These are phyloP conservation scores for Penicillium lividum DNA, from an alignment of 495 filamentous ascomycete genomes.

Conservation along the genomic window DNA sequence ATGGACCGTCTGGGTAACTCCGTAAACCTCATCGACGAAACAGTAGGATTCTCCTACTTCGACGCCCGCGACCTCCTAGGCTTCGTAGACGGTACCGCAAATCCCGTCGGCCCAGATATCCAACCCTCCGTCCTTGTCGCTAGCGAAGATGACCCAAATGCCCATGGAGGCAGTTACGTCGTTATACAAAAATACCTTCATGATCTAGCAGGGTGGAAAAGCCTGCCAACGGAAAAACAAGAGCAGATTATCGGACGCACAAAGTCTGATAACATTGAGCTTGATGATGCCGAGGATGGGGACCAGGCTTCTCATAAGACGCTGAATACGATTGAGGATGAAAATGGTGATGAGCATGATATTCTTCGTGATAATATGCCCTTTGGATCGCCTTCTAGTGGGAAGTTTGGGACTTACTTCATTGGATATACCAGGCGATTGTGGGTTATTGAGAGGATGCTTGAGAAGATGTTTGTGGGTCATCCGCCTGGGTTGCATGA, in stretches of 20 bases:
- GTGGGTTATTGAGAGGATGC: constrained; percentile 61
- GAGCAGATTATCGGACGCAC: constrained; percentile 58
- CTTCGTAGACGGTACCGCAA: constrained; percentile 61
- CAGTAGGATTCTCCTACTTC: constrained; percentile 61
- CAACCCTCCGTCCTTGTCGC: constrained; percentile 44
- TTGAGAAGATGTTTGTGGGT: constrained; percentile 59
- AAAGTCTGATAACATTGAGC: constrained; percentile 56
- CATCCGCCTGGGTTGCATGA: constrained; percentile 57
- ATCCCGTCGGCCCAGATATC: constrained; percentile 54
- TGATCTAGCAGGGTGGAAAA: constrained; percentile 48
- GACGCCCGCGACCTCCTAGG: constrained; percentile 61
- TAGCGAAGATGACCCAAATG: constrained; percentile 37
- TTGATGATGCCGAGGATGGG: constrained; percentile 50
- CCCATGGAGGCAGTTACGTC: constrained; percentile 53
- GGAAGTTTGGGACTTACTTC: constrained; percentile 60
- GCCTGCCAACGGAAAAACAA: constrained; percentile 50
- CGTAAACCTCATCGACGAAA: constrained; percentile 51
- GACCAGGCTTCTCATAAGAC: constrained; percentile 54
- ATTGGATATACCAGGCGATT: constrained; percentile 56
- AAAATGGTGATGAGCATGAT: constrained; percentile 50
- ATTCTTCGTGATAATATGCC: constrained; percentile 64
- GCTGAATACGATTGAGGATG: constrained; percentile 55
- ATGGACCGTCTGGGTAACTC: constrained; percentile 50
- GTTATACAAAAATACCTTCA: constrained; percentile 62
- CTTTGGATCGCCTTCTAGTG: constrained; percentile 53